Conservation (phyloP, 495 filamentous ascomycete genomes). For the Rostrohypoxylon terebratum region DNA sequence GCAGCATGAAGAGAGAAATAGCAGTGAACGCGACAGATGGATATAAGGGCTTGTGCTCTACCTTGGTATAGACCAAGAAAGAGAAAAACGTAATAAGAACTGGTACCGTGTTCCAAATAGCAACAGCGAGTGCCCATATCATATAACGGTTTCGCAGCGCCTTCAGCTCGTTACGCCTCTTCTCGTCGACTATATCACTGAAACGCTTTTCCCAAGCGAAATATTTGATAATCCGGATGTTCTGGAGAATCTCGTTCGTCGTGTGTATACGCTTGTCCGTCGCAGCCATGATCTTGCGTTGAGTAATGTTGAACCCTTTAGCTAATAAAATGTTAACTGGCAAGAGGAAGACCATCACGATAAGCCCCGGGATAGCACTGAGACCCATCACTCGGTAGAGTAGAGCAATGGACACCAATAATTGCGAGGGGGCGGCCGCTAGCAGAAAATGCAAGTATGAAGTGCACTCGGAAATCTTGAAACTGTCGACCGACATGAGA, state of each 20-base stretch:
- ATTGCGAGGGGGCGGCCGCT: conserved; percentile 85
- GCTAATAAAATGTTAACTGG: conserved; percentile 91
- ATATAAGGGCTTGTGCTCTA: conserved; percentile 89
- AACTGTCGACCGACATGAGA: conserved; percentile 98
- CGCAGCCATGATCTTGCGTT: conserved; percentile 91
- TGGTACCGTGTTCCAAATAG: conserved; percentile 96
- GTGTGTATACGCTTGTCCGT: conserved; percentile 97
- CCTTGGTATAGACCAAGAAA: conserved; percentile 90
- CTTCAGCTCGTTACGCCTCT: conserved; percentile 80
- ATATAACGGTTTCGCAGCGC: conserved; percentile 85
- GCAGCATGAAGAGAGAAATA: conserved; percentile 94
- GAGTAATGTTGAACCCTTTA: conserved; percentile 81
- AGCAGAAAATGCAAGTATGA: conserved; percentile 93
- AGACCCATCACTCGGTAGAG: conserved; percentile 91
- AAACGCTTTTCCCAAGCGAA: conserved; percentile 99
- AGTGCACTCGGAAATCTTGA: conserved; percentile 94
- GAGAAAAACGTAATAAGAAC: conserved; percentile 95
- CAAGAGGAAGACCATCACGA: conserved; percentile 88
- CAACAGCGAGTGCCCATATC: conserved; percentile 89
- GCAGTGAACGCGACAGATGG: conserved; percentile 97
- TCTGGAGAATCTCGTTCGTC: conserved; percentile 96
- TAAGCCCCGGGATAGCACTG: conserved; percentile 92
- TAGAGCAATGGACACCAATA: conserved; percentile 75
- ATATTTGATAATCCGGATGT: conserved; percentile 99
- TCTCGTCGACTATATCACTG: conserved; percentile 86